Conservation (phyloP, 108 stramenopile genomes). For the Conticribra weissflogii region DNA sequence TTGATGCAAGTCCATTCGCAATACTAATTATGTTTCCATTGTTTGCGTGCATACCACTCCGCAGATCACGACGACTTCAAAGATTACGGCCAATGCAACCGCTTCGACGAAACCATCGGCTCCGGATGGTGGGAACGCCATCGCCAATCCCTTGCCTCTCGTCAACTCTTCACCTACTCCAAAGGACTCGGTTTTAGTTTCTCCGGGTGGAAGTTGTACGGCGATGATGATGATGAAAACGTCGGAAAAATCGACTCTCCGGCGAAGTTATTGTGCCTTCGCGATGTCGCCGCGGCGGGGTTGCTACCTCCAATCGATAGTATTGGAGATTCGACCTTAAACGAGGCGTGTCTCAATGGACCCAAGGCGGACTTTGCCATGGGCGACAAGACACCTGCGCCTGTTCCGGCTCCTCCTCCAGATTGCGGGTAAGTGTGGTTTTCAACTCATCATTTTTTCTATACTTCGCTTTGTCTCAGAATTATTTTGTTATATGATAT, state of each 20-base stretch:
- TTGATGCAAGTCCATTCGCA: too few species aligned
- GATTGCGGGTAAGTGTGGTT: slow-evolving; percentile 81
- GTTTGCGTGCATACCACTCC: too few species aligned
- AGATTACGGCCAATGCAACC: slow-evolving; percentile 81
- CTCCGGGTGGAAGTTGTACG: slow-evolving; percentile 74
- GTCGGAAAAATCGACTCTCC: slow-evolving; percentile 54
- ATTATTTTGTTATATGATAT: too few species aligned
- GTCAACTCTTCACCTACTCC: slow-evolving; percentile 74
- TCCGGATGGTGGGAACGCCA: slow-evolving; percentile 78
- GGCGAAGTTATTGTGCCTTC: slow-evolving; percentile 61
- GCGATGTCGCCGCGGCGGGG: slow-evolving; percentile 69
- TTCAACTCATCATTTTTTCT: too few species aligned
- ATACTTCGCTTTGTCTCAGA: too few species aligned
- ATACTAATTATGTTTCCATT: too few species aligned
- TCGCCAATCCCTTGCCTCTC: slow-evolving; percentile 62
- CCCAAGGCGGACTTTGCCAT: slow-evolving; percentile 69
- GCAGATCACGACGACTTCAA: slow-evolving; percentile 42
- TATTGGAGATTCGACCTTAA: slow-evolving; percentile 9
- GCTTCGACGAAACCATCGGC: slow-evolving; percentile 69
- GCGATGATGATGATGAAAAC: slow-evolving; percentile 46
- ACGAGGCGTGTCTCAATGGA: slow-evolving; percentile 66
- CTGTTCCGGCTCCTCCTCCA: slow-evolving; percentile 68
- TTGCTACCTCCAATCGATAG: slow-evolving; percentile 45
- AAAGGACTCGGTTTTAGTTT: slow-evolving; percentile 76
- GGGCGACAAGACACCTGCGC: slow-evolving; percentile 76